Evolutionary conservation across 768 basidiomycete species (phyloP).

Genomic region (Suillus alpinus): DNA sequence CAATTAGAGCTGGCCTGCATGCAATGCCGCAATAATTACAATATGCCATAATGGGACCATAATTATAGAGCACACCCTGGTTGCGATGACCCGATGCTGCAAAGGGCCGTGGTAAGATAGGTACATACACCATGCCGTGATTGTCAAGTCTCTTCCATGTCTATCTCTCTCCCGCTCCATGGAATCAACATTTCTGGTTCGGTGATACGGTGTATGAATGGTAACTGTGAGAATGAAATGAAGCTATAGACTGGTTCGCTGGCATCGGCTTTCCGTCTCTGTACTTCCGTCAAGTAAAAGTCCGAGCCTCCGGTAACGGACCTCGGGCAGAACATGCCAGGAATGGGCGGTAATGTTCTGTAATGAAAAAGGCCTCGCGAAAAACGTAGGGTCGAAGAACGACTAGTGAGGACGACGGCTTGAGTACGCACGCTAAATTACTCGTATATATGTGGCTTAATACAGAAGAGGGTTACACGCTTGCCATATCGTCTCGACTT

Average conservation of each 20-base stretch:
- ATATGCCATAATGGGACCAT: constrained; percentile 17
- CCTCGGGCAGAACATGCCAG: neutral
- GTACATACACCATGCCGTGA: neutral
- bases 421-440: neutral
- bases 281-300: neutral
- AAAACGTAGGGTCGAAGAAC: neutral
- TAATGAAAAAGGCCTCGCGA: neutral
- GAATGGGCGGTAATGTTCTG: neutral
- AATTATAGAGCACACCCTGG: neutral
- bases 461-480: neutral
- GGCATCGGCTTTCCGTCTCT: neutral
- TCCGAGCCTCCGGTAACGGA: neutral
- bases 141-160: neutral
- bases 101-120: neutral
- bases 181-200: neutral
- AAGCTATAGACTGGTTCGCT: neutral
- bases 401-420: neutral
- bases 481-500: neutral
- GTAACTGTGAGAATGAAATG: neutral
- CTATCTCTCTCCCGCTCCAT: constrained; percentile 5
- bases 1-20: constrained; percentile 1
- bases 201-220: constrained; percentile 2
- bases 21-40: constrained; percentile 26
- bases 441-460: neutral
- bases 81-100: neutral